phyloP scores from a whole-genome alignment of 2,329 filamentous ascomycete species.

The Trichoderma koningiopsis region DNA sequence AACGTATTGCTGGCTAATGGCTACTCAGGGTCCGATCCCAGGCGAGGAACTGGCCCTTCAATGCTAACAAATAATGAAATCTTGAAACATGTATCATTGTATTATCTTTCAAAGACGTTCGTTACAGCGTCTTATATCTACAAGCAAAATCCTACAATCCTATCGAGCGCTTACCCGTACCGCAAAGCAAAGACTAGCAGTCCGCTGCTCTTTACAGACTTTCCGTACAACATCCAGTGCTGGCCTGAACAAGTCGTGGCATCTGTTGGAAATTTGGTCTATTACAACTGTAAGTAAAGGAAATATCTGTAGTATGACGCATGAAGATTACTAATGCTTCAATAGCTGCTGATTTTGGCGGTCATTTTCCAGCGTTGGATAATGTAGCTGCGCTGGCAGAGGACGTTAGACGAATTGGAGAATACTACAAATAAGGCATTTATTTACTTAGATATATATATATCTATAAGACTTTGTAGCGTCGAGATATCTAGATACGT shows the following conservation, averaged over 20 bases:
- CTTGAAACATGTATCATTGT: constrained; percentile 30
- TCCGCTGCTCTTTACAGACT: constrained; percentile 28
- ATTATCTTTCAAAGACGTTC: constrained; percentile 34
- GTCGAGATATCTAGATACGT: too few species aligned
- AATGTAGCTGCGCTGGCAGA: constrained; percentile 22
- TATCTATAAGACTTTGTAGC: too few species aligned
- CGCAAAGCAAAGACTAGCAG: constrained; percentile 27
- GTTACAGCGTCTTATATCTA: constrained; percentile 31
- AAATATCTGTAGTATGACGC: neutral
- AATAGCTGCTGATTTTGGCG: constrained; percentile 24
- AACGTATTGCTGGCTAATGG: neutral
- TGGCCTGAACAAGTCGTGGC: constrained; percentile 26
- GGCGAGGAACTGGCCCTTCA: constrained; percentile 28
- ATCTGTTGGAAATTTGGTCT: constrained; percentile 29
- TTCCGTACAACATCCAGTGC: constrained; percentile 31
- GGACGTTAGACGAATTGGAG: constrained; percentile 24
- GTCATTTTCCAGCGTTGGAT: constrained; percentile 26
- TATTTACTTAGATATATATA: too few species aligned
- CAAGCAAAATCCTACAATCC: constrained; percentile 25
- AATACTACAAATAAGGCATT: constrained; percentile 11
- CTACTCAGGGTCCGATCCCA: constrained; percentile 24
- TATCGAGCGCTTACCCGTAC: constrained; percentile 17
- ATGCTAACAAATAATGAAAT: constrained; percentile 30
- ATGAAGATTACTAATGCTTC: neutral
- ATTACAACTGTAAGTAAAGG: constrained; percentile 21